Percentiles rank a stretch among this genome's conserved stretches.
Conservation (phyloP, 2,329 filamentous ascomycete genomes). For the Aurifilum marmelostoma region DNA sequence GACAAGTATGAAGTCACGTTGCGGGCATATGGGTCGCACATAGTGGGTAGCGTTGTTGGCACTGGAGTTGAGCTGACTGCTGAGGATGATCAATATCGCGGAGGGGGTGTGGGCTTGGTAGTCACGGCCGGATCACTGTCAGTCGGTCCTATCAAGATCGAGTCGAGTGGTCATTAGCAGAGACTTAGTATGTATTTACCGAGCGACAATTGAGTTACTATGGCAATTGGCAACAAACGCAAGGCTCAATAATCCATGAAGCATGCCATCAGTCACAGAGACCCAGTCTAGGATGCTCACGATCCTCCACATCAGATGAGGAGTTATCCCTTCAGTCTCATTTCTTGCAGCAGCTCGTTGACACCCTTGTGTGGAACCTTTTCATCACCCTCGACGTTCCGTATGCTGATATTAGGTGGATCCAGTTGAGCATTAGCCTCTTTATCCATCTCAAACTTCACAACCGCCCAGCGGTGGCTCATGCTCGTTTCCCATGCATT, state of each 20-base stretch:
- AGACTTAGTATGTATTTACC: too few relatives aligned
- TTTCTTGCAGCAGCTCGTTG: constrained; percentile 6
- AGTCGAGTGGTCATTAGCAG: neutral
- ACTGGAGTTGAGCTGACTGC: constrained; percentile 21
- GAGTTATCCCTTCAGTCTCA: neutral
- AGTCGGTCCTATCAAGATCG: constrained; percentile 29
- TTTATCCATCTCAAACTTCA: constrained; percentile 2
- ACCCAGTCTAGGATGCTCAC: too few relatives aligned
- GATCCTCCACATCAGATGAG: too few relatives aligned
- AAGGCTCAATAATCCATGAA: too few relatives aligned
- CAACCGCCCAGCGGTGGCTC: constrained; percentile 7
- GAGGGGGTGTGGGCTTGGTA: constrained; percentile 34
- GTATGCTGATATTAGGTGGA: neutral
- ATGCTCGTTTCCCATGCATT: constrained; percentile 1
- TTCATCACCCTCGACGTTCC: neutral
- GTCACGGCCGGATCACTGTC: constrained; percentile 32
- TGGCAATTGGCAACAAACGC: too few relatives aligned
- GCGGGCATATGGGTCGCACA: constrained; percentile 14
- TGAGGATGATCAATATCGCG: constrained; percentile 29
- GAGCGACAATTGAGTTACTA: too few relatives aligned
- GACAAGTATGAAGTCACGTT: constrained; percentile 29
- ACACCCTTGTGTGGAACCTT: neutral
- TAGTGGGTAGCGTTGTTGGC: constrained; percentile 21
- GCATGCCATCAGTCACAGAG: neutral
- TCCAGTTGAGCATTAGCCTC: neutral